Evolutionary conservation across 176 grass and related monocot genomes (phyloP).

Genomic region (Panicum miliaceum): DNA sequence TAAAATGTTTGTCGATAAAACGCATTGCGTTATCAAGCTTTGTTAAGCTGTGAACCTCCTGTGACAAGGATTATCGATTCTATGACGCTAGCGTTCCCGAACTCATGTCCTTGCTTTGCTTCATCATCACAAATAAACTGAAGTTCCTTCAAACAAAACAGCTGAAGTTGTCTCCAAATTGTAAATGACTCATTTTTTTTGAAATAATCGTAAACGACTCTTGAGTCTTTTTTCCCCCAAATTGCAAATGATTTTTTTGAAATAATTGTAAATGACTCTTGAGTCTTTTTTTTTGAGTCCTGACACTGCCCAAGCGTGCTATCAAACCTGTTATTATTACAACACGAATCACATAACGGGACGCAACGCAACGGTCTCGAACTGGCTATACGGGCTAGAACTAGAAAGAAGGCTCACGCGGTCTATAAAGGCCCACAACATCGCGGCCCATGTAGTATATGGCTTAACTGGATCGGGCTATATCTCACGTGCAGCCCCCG

Average conservation of each 20-base stretch:
- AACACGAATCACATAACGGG: no score
- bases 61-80: neutral
- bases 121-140: neutral
- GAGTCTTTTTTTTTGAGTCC: no score
- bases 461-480: conserved; percentile 30
- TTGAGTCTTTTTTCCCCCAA: no score
- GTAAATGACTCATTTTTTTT: no score
- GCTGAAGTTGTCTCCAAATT: no score
- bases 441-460: neutral
- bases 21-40: neutral
- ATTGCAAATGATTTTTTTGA: no score
- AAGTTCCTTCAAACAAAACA: no score
- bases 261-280: no score
- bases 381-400: neutral
- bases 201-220: no score
- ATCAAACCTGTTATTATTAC: no score
- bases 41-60: neutral
- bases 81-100: neutral
- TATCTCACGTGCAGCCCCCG: neutral
- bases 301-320: no score
- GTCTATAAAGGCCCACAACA: neutral
- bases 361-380: no score
- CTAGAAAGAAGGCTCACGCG: neutral
- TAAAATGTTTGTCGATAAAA: neutral
- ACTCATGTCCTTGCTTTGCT: neutral